Evolutionary conservation across 2,329 filamentous ascomycete genomes (phyloP), one percentile per base, ranked within the genome.

Genomic region (Torrubiella hemipterigena): DNA sequence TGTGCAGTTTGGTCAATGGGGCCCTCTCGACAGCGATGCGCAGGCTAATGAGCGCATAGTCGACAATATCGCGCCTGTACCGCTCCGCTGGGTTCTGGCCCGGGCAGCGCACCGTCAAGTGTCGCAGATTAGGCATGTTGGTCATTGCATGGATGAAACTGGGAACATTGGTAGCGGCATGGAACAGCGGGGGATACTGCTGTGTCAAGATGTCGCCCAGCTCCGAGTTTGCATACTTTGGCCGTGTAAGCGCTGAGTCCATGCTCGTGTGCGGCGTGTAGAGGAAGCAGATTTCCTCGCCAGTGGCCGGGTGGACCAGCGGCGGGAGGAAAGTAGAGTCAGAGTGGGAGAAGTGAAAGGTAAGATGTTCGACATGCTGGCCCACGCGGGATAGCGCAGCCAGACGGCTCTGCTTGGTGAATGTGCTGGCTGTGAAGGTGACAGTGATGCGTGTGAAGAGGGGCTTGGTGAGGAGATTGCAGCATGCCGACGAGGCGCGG

Each of bases 101-200:
- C 5, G 82, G 81, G 43, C 83, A 91, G 38, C 73, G 76, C 48
- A 93, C 69, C 29, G 72, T 79, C 36, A 94, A 63, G 50, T 89
- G 81, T 27, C 72, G 65, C 45, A 94, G 61, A 44, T 78, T 80
- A 35, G 72, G 60, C 46, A 93, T 54, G 39, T 76, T 62, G 21
- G 68, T 69, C 49, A 93, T 65, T 29, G 81, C 81, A 40, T 75
- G 68, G 44, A 89, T 77, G 58, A 94, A 93, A 23, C 82, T 81
- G 5, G 81, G 73, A 6, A 93, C 79, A 49, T 94, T 91, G 38
- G 83, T 89, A 7, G 86, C 82, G 6, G 85, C 82, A 49, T 94
- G 86, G 58, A 93, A 93, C 3, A 93, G 61, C 6, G 86, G 83
- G 31, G 84, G 83, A 47, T 93, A 93, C 56, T 93, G 85, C 49